Evolutionary conservation across 305 asterid species (phyloP), one percentile per base, ranked within the genome.

Genomic region (Salvia sclarea): DNA sequence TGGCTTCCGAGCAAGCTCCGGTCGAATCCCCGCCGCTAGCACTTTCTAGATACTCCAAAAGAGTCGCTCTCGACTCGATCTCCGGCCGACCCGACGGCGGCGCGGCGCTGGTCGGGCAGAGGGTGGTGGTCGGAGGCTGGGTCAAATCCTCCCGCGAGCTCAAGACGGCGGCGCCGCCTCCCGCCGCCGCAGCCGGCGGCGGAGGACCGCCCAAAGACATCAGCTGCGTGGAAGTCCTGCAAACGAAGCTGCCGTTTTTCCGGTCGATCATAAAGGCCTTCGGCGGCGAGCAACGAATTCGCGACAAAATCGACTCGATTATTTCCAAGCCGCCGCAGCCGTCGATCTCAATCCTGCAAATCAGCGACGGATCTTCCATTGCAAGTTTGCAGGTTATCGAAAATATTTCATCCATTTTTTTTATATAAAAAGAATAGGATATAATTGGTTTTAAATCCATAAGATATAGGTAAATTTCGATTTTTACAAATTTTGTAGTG

Each of bases 81-180:
- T 72, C 83, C 56, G 78, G 68, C 71, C 89, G 81, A 16, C 74
- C 74, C 1, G 92, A 93, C 61, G 86, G 84, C 28, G 92, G 89
- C 7, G 43, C 64, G 7, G 82, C 81, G 45, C 73, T 87, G 59
- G 70, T 82, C 45, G 97, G 96, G 1, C 84, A 76, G 71, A 83
- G 83, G 43, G 80, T 85, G 6, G 81, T 88, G 52, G 77, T 93
- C 7, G 98, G 97, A 2, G 98, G 98, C 37, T 91, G 97, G 98
- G 96, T 93, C 12, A 91, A 87, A 67, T 83, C 96, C 37, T 84
- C 98, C 47, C 81, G 84, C n/a, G 97, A 93, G 75, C 62, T 93
- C 65, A 89, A 81, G 31, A 13, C 69, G 2, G 49, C 31, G 21
- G 61, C 79, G 43, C 12, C 25, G 7, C 81, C 76, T 12, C 43